Percentiles rank a stretch among this genome's conserved stretches.
Conservation (phyloP, 768 basidiomycete species). For the Pleurotus giganteus region DNA sequence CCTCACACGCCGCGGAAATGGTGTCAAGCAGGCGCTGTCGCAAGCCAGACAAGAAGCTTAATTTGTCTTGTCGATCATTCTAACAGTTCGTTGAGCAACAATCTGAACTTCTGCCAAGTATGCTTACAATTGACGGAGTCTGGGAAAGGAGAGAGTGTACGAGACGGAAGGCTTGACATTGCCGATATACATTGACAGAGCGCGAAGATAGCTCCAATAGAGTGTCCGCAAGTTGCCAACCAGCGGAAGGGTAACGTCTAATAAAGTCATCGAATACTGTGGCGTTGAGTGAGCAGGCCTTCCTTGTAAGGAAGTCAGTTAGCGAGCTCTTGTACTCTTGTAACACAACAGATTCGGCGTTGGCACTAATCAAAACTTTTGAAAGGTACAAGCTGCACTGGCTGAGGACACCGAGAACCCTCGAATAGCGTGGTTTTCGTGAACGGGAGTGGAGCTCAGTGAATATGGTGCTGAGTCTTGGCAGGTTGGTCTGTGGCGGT, state of each 20-base stretch:
- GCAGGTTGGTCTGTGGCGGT: conserved; percentile 45
- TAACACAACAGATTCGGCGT: conserved; percentile 44
- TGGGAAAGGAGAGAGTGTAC: conserved; percentile 62
- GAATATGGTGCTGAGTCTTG: conserved; percentile 45
- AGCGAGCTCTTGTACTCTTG: conserved; percentile 65
- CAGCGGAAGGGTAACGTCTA: conserved; percentile 58
- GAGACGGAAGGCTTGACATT: conserved; percentile 71
- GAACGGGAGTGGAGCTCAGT: conserved; percentile 71
- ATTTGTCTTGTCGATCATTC: conserved; percentile 35
- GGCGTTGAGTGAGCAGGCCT: conserved; percentile 71
- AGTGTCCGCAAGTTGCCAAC: conserved; percentile 62
- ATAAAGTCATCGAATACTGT: conserved; percentile 80
- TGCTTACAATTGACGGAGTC: conserved; percentile 46
- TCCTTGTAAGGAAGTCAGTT: conserved; percentile 74
- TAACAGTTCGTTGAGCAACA: conserved; percentile 14
- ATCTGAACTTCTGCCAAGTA: conserved; percentile 16
- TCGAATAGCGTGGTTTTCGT: conserved; percentile 58
- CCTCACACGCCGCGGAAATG: conserved; percentile 46
- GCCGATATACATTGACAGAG: conserved; percentile 76
- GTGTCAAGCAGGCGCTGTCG: conserved; percentile 47
- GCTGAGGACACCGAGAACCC: conserved; percentile 62
- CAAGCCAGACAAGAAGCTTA: conserved; percentile 50
- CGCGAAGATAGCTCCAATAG: conserved; percentile 55
- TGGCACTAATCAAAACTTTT: conserved; percentile 40
- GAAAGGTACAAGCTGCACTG: conserved; percentile 71